phyloP scores from a whole-genome alignment of 2,329 filamentous ascomycete species.

The Fusarium nanum region DNA sequence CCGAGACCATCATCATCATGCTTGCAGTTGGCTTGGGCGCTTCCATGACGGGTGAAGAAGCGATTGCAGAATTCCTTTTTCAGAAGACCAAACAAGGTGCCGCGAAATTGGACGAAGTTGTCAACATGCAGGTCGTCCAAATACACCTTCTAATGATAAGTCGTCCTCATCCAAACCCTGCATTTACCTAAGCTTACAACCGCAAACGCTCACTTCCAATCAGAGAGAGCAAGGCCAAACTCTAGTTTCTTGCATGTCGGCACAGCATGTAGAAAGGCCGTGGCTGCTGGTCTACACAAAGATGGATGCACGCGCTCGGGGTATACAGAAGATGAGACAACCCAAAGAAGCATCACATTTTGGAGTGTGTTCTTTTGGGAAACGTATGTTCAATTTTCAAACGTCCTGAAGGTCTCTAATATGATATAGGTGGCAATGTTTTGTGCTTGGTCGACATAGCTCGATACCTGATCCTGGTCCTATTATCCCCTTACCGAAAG shows the following conservation, averaged over 20 bases:
- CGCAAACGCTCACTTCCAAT: constrained; percentile 56
- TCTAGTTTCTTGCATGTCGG: constrained; percentile 56
- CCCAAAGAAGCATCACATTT: constrained; percentile 52
- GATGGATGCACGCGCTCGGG: constrained; percentile 49
- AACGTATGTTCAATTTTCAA: constrained; percentile 46
- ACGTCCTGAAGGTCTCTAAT: background rate
- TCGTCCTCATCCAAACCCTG: constrained; percentile 11
- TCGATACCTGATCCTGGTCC: constrained; percentile 54
- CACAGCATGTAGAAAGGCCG: constrained; percentile 55
- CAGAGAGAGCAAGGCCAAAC: constrained; percentile 58
- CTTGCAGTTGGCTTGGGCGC: constrained; percentile 53
- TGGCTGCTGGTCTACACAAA: constrained; percentile 58
- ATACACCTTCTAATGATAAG: constrained; percentile 60
- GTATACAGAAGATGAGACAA: constrained; percentile 49
- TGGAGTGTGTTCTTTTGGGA: constrained; percentile 57
- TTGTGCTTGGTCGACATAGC: constrained; percentile 56
- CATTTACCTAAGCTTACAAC: constrained; percentile 1
- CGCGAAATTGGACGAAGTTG: constrained; percentile 55
- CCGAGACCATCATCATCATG: constrained; percentile 53
- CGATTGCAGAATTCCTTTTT: constrained; percentile 56
- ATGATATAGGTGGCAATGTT: constrained; percentile 55
- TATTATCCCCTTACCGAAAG: constrained; percentile 50
- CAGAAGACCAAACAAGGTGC: constrained; percentile 56
- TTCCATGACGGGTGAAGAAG: constrained; percentile 53
- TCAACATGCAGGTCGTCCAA: constrained; percentile 58